These are phyloP conservation scores for Otatea glauca DNA, from an alignment of 176 grass and related monocot species.

Conservation along the genomic window DNA sequence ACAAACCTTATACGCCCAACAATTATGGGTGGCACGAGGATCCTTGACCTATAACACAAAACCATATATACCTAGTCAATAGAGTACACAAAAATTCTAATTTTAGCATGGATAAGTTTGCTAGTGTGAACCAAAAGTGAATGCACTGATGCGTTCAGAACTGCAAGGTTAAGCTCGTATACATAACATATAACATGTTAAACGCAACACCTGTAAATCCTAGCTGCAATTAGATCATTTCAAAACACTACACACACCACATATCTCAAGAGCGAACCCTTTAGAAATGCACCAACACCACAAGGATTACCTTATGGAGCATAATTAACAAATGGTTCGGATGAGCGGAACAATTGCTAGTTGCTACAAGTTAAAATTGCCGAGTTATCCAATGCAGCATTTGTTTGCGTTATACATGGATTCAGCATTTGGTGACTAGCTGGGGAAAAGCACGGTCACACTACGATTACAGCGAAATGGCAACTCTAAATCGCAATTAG, in stretches of 20 bases:
- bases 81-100: not conserved
- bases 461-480: not conserved
- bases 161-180: not conserved
- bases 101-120: constrained; percentile 5
- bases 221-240: not conserved
- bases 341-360: not conserved
- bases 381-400: not conserved
- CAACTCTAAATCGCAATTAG: not conserved
- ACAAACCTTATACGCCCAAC: constrained; percentile 92
- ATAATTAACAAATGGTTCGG: not conserved
- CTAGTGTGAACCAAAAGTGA: not conserved
- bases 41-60: constrained; percentile 69
- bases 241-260: not conserved
- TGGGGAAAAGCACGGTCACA: not conserved
- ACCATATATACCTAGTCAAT: constrained; percentile 24
- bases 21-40: constrained; percentile 91
- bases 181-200: not conserved
- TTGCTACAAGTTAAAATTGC: not conserved
- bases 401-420: not conserved
- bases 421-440: not conserved
- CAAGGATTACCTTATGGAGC: not conserved
- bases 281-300: not conserved
- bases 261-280: not conserved
- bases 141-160: not conserved
- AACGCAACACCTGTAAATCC: not conserved